These are phyloP conservation scores for Peribolospora kevripleyi DNA, from an alignment of 768 basidiomycete genomes.

Conservation along the genomic window DNA sequence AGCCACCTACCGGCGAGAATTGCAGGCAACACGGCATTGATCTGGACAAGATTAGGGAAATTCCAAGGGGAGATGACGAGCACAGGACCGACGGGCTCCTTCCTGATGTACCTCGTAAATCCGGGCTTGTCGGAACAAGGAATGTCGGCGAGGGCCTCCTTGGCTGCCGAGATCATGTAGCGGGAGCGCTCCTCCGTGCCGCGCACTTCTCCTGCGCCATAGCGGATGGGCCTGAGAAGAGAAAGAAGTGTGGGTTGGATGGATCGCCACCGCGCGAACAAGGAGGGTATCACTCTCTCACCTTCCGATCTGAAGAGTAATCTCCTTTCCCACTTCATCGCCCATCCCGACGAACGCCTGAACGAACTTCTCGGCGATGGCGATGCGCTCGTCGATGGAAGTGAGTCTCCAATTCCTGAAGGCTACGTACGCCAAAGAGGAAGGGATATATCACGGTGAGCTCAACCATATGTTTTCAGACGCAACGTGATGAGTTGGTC, in stretches of 20 bases:
- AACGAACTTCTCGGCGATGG: constrained; percentile 46
- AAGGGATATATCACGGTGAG: too few relatives aligned
- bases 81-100: constrained; percentile 63
- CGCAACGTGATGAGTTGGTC: too few relatives aligned
- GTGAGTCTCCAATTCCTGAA: too few relatives aligned
- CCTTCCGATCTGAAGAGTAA: constrained; percentile 82
- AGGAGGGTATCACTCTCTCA: constrained; percentile 19
- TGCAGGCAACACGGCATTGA: constrained; percentile 81
- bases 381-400: constrained; percentile 34
- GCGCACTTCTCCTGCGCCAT: constrained; percentile 50
- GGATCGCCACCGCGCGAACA: not conserved
- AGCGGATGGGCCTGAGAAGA: constrained; percentile 42
- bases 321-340: constrained; percentile 44
- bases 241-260: not conserved
- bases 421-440: too few relatives aligned
- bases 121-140: constrained; percentile 58
- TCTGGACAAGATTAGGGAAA: constrained; percentile 65
- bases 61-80: constrained; percentile 84
- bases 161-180: constrained; percentile 67
- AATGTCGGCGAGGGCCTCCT: constrained; percentile 45
- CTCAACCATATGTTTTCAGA: too few relatives aligned
- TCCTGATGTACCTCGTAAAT: constrained; percentile 58
- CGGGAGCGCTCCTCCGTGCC: constrained; percentile 58
- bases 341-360: constrained; percentile 30
- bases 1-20: constrained; percentile 32